Evolutionary conservation across 495 filamentous ascomycete species (phyloP), one percentile per base, ranked within the genome.

Genomic region (Talaromyces wortmannii): DNA sequence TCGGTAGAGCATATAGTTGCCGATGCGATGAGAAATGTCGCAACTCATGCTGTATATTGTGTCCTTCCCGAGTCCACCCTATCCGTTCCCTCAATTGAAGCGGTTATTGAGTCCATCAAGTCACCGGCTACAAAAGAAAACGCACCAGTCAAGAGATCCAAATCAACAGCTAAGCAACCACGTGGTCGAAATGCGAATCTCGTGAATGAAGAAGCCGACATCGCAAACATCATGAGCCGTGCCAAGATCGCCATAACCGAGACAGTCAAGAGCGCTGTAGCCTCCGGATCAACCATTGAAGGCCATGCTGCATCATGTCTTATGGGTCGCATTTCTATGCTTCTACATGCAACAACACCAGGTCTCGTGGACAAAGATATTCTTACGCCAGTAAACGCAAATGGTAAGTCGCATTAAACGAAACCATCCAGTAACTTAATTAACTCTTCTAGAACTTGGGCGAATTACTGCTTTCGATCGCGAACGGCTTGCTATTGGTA

Each of bases 41-140:
- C 82, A 12, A 74, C 79, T 4, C 90, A 97, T 71, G 86, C 91
- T 8, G 86, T 92, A 1, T 95, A 91, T 66, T 94, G 88, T 42
- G 84, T 92, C 15, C 77, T 98, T 23, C 87, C 90, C 7, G 94
- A 98, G 57, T 97, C 94, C 6, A 95, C 90, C 5, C 86, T 94
- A 32, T 91, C 88, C 0, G 81, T 91, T 56, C 90, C 91, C 7
- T 83, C 88, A 4, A 72, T 91, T 32, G 64, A 65, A 33, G 40
- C 52, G 6, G 18, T 33, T 5, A 53, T 53, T 7, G 10, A 40
- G 13, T 36, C 23, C 4, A 33, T 31, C 2, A 53, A 12, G 0
- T 13, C 43, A 7, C 17, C 51, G 4, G 40, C 15, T 16, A 17
- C 10, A 13, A 36, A 15, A 45, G 31, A 42, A 29, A 53, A 45